Evolutionary conservation across 192 early-diverging fungal genomes (phyloP).

Genomic region (Funneliformis geosporum): DNA sequence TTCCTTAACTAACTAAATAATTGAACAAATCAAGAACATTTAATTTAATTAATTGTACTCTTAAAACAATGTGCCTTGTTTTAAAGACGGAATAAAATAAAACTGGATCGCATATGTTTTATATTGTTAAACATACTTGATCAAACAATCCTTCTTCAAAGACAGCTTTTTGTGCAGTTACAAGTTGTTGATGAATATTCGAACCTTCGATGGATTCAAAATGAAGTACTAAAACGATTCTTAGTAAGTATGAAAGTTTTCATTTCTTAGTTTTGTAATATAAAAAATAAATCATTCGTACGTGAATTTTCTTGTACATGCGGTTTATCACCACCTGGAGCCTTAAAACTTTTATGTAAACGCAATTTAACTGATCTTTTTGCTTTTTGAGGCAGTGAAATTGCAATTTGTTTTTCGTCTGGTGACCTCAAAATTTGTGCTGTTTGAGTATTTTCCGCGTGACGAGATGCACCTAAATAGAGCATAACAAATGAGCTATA

Average conservation of each 20-base stretch:
- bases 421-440: slow-evolving; percentile 31
- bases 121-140: slow-evolving; percentile 7
- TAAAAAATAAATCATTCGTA: neutral
- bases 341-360: slow-evolving; percentile 6
- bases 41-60: neutral
- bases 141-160: slow-evolving; percentile 29
- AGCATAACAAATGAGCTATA: neutral
- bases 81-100: neutral
- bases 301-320: slow-evolving; percentile 19
- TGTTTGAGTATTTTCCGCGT: neutral
- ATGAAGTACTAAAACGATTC: neutral
- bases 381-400: slow-evolving; percentile 25
- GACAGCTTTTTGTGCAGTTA: slow-evolving; percentile 28
- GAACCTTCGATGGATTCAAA: neutral
- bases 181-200: slow-evolving; percentile 32
- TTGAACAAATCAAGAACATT: neutral
- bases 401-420: slow-evolving; percentile 23
- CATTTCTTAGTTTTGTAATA: neutral
- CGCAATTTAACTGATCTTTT: slow-evolving; percentile 21
- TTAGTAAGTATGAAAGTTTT: neutral
- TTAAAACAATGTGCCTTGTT: too few species aligned
- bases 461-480: neutral
- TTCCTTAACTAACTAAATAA: slow-evolving; percentile 8
- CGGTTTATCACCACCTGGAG: neutral
- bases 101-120: neutral